Base-by-base conservation (phyloP, 2,329 filamentous ascomycete genomes). In the Cordyceps militaris region DNA sequence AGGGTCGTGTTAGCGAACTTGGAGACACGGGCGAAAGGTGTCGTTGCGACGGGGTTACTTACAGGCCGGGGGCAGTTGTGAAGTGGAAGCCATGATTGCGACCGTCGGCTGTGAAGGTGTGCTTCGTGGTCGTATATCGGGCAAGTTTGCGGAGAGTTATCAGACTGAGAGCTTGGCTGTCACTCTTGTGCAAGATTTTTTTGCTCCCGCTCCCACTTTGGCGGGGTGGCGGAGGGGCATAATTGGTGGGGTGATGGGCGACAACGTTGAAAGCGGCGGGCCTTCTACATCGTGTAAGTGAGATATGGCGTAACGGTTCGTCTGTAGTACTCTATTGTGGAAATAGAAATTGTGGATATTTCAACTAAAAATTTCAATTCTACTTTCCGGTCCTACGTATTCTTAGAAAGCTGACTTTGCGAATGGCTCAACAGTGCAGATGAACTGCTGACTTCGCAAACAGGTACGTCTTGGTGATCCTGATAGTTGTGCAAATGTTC, bases 11-110 rank as follows among this genome's bases (percentile, higher is more conserved):
- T 30, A 32, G 51, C 19, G 6, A 38, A n/a, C 28, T 38, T 14
- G 34, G 34, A 16, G 14, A 4, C n/a, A 38, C 4, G 34, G 1
- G 14, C 19, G 38, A 9, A 43, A 9, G 32, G 16, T 28, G 44
- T 30, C 16, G 10, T 6, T 10, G 16, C 3, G 3, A 28, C 4
- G 19, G 26, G 14, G 8, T 30, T 26, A 54, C 52, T 34, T 58
- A 63, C 63, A 55, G 26, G 63, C 60, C 5, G 63, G 57, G 21
- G 62, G 61, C 13, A 63, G 58, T 47, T 60, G 47, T 28, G 30
- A 56, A 32, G 51, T 46, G 11, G 55, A 44, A 36, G 55, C 46
- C 55, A 57, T 57, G 34, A 43, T 58, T 54, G 49, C 26, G 36
- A 42, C 52, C 16, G 58, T 60, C 52, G 59, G 42, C 28, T 38